Percentiles rank a stretch among this genome's conserved stretches.
These are phyloP conservation scores for Amphichorda felina DNA, from an alignment of 2,329 filamentous ascomycete genomes.

Conservation along the genomic window DNA sequence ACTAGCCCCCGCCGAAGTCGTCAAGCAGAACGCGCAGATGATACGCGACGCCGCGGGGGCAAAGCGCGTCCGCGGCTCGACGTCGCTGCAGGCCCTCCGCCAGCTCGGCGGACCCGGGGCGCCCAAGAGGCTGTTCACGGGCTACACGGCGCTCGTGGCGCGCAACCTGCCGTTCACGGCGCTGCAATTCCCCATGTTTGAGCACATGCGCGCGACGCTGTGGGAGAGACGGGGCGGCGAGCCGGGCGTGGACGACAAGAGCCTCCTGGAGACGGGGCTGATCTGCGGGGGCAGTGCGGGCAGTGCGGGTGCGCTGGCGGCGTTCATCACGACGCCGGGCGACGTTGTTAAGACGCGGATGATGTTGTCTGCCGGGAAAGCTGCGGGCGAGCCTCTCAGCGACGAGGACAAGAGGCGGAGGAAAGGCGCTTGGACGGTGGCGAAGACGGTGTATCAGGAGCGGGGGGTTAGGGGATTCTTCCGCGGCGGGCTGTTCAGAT, in stretches of 20 bases:
- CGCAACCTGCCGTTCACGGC: conserved; percentile 82
- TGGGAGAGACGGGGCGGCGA: conserved; percentile 18
- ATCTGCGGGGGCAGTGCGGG: conserved; percentile 68
- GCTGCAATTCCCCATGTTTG: conserved; percentile 80
- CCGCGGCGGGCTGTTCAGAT: conserved; percentile 60
- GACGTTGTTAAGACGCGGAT: conserved; percentile 86
- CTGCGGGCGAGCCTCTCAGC: not conserved
- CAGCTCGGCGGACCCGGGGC: conserved; percentile 36
- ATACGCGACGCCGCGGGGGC: conserved; percentile 21
- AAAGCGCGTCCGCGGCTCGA: conserved; percentile 15
- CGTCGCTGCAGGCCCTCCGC: conserved; percentile 35
- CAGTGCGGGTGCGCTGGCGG: conserved; percentile 60
- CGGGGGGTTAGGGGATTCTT: conserved; percentile 66
- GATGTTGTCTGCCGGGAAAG: conserved; percentile 53
- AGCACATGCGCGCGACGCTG: conserved; percentile 50
- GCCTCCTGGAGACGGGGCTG: conserved; percentile 51
- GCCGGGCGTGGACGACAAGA: conserved; percentile 6
- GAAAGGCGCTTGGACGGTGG: conserved; percentile 42
- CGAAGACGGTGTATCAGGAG: conserved; percentile 51
- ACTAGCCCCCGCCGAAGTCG: conserved; percentile 77
- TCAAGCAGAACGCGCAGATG: conserved; percentile 93
- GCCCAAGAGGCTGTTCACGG: conserved; percentile 48
- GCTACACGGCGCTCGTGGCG: conserved; percentile 71
- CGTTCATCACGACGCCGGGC: conserved; percentile 75
- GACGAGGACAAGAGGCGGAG: conserved; percentile 7